A percentile compares a stretch with the other conserved stretches of the same genome.
Conservation (phyloP, 805 yeast genomes). For the Candida awuae region DNA sequence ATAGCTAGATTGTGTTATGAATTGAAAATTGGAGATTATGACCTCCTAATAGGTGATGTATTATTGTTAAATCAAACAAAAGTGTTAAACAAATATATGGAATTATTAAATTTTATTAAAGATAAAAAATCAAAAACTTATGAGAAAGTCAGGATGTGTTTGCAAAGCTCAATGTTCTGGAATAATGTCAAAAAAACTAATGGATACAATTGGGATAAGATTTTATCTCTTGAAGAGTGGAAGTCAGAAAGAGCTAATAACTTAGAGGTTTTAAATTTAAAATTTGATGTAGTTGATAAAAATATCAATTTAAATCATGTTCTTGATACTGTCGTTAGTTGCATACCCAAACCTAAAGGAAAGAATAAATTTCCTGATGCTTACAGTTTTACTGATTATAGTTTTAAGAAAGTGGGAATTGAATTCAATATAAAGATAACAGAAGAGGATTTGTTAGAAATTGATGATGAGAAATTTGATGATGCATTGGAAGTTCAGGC, state of each 20-base stretch:
- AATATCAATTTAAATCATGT: conserved; percentile 8
- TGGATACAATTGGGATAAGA: conserved; percentile 8
- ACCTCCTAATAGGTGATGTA: conserved; percentile 20
- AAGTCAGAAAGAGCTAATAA: conserved; percentile 12
- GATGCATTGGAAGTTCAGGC: no score
- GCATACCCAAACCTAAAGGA: conserved; percentile 34
- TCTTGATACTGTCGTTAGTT: conserved; percentile 12
- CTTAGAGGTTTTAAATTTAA: conserved; percentile 5
- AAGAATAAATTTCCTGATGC: conserved; percentile 42
- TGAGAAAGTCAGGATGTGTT: conserved; percentile 4
- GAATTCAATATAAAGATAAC: conserved; percentile 16
- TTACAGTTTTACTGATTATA: conserved; percentile 40
- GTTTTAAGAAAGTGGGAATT: conserved; percentile 39
- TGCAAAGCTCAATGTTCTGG: conserved; percentile 5
- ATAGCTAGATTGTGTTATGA: conserved; percentile 53
- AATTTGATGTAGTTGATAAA: conserved; percentile 12
- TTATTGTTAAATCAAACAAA: conserved; percentile 27
- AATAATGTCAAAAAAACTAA: not conserved
- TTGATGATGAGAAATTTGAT: conserved; percentile 7
- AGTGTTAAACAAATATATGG: conserved; percentile 18
- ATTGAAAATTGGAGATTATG: conserved; percentile 39
- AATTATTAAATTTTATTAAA: conserved; percentile 14
- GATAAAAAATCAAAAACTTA: conserved; percentile 14
- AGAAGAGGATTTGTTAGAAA: not conserved
- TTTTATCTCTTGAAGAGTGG: conserved; percentile 15